A percentile compares a stretch with the other conserved stretches of the same genome.
phyloP scores from a whole-genome alignment of 2,329 filamentous ascomycete species.

The Epichloe sp. region DNA sequence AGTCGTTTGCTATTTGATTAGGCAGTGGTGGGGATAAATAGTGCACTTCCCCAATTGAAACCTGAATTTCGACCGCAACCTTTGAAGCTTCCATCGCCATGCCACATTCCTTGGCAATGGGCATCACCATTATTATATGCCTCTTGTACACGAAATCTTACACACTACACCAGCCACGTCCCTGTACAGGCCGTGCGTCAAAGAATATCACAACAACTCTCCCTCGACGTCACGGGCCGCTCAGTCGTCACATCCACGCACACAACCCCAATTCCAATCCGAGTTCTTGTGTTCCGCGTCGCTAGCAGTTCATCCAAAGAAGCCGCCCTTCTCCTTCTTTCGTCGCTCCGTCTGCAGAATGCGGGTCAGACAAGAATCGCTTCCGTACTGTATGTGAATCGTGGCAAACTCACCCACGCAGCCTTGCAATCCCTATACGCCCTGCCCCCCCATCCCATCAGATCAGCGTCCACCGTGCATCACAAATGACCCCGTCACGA shows the following conservation, averaged over 20 bases:
- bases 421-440: constrained; percentile 94
- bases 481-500: background rate
- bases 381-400: too few relatives aligned
- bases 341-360: constrained; percentile 9
- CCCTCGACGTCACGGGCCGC: background rate
- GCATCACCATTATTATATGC: background rate
- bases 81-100: too few relatives aligned
- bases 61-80: too few relatives aligned
- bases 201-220: background rate
- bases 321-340: constrained; percentile 10
- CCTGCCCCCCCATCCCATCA: constrained; percentile 32
- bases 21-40: background rate
- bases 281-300: background rate
- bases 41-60: too few relatives aligned
- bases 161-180: background rate
- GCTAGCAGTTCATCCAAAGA: constrained; percentile 3
- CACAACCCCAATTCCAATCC: background rate
- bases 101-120: background rate
- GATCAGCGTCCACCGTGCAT: constrained; percentile 7
- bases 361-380: background rate
- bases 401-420: constrained; percentile 55
- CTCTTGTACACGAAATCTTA: background rate
- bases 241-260: background rate
- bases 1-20: background rate
- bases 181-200: too few relatives aligned